Evolutionary conservation across 2,329 filamentous ascomycete genomes (phyloP), one percentile per base, ranked within the genome.

Genomic region (Pestalotiopsis sp.): DNA sequence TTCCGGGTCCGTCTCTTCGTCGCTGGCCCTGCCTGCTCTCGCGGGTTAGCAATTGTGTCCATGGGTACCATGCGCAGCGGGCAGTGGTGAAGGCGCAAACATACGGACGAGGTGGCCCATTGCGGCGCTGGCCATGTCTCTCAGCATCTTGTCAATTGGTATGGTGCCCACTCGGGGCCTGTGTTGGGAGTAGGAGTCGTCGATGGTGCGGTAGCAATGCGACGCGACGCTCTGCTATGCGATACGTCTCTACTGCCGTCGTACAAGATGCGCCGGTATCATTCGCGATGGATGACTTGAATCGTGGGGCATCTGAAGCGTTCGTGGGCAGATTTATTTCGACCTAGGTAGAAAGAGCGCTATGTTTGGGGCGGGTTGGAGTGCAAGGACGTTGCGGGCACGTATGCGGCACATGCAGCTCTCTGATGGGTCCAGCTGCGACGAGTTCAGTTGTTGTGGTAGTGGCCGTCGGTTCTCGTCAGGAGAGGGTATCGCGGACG

Each of bases 1-100:
- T 73, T 83, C 84, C 59, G 83, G 82, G 71, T 86, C 84, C 56
- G 81, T 80, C 69, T 86, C 84, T 69, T 84, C 82, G 66, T 84
- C 82, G 66, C 80, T 75, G 58, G 81, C 83, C 74, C 84, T 80
- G 71, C 78, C 83, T 86, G 69, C 68, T 69, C 67, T 62, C 20
- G 66, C 58, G 31, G 9, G 60, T 71, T 68, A 76, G 73, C 73
- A 71, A 73, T 6, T 38, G 17, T 23, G 9, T n/a, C 7, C 25
- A 52, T 0, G 9, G 45, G 6, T 11, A 1, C 6, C n/a, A 7
- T 25, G 45, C 25, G 27, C 25, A 25, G n/a, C 27, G 14, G 49
- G 7, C 7, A 45, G 36, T 14, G 7, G 49, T 12, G 13, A 27
- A 27, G 14, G 66, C 20, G 49, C 23, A 27, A 38, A 75, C 80